Percentiles rank a stretch among this genome's conserved stretches.
phyloP scores from a whole-genome alignment of 805 yeast genomes.

The Kregervanrija delftensis region DNA sequence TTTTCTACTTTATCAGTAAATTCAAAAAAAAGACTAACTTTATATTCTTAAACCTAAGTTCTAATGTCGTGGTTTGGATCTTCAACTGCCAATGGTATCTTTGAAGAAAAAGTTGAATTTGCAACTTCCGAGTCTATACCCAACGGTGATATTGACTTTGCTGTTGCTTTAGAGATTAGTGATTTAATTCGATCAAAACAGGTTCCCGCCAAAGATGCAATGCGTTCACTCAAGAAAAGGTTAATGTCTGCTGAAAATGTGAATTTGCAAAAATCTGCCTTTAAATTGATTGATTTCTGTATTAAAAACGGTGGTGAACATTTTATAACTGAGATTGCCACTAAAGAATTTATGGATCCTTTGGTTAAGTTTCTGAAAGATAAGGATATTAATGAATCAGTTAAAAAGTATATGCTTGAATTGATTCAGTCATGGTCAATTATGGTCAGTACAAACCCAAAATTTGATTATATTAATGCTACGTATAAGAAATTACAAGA shows the following conservation, averaged over 20 bases:
- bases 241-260: slow-evolving; percentile 60
- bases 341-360: slow-evolving; percentile 82
- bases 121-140: slow-evolving; percentile 92
- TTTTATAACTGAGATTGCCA: slow-evolving; percentile 69
- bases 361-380: slow-evolving; percentile 40
- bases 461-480: slow-evolving; percentile 55
- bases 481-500: slow-evolving; percentile 51
- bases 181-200: slow-evolving; percentile 80
- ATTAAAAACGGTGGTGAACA: slow-evolving; percentile 90
- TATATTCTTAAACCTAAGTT: too few relatives aligned
- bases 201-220: slow-evolving; percentile 71
- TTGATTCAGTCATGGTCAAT: slow-evolving; percentile 72
- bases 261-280: slow-evolving; percentile 65
- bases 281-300: slow-evolving; percentile 77
- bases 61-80: slow-evolving; percentile 49
- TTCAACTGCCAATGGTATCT: slow-evolving; percentile 26
- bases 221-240: slow-evolving; percentile 77
- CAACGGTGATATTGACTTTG: slow-evolving; percentile 77
- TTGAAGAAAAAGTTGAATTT: slow-evolving; percentile 59
- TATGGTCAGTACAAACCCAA: slow-evolving; percentile 63
- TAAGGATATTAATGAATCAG: slow-evolving; percentile 35
- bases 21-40: too few relatives aligned
- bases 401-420: slow-evolving; percentile 53
- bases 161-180: slow-evolving; percentile 70
- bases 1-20: too few relatives aligned